Conservation (phyloP, 768 basidiomycete species). For the Tylopilus sp. region DNA sequence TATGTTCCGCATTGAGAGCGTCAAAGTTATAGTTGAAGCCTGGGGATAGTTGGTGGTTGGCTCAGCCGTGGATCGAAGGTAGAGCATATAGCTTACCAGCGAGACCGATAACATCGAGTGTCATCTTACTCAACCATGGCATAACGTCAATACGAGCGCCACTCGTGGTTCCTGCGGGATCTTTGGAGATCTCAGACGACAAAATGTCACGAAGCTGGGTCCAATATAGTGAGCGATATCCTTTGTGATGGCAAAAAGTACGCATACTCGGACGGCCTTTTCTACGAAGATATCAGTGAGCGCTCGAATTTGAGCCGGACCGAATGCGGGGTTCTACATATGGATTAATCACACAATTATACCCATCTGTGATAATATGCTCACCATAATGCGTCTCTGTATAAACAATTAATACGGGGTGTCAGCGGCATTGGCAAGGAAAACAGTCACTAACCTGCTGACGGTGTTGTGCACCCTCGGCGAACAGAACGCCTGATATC, state of each 20-base stretch:
- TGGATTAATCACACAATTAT: neutral
- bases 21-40: slow-evolving; percentile 39
- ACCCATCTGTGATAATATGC: neutral
- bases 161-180: slow-evolving; percentile 16
- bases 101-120: slow-evolving; percentile 40
- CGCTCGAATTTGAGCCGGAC: slow-evolving; percentile 53
- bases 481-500: slow-evolving; percentile 44
- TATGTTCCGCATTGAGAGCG: slow-evolving; percentile 24
- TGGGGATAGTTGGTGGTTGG: neutral
- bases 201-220: slow-evolving; percentile 44
- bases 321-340: slow-evolving; percentile 67
- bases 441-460: slow-evolving; percentile 31
- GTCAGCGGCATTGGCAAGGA: neutral
- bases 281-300: slow-evolving; percentile 57
- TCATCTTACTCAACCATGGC: slow-evolving; percentile 32
- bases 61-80: neutral
- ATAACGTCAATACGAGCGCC: slow-evolving; percentile 27
- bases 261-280: slow-evolving; percentile 48
- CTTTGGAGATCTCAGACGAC: slow-evolving; percentile 30
- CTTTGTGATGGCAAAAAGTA: neutral
- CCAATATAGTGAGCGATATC: neutral
- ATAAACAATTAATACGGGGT: neutral
- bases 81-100: slow-evolving; percentile 25
- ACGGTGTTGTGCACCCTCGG: slow-evolving; percentile 39
- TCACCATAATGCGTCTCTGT: slow-evolving; percentile 35